Percentiles rank a stretch among this genome's conserved stretches.
Conservation (phyloP, 1,284 basidiomycete species). For the Moniliophthora roreri region DNA sequence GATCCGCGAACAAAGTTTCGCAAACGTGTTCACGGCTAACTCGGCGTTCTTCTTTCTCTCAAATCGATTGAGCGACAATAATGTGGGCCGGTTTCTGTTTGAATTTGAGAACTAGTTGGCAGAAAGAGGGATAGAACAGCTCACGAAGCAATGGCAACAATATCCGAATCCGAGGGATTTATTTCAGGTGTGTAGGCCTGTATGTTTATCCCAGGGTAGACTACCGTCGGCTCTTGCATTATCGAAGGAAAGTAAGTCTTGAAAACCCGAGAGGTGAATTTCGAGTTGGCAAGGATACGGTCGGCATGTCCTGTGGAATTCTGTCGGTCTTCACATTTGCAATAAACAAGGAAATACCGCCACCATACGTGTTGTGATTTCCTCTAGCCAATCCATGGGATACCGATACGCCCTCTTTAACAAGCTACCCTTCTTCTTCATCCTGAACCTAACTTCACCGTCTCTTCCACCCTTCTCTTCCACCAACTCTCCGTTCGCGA, state of each 20-base stretch:
- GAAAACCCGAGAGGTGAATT: conserved; percentile 86
- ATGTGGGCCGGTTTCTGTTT: conserved; percentile 66
- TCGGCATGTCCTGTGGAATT: conserved; percentile 73
- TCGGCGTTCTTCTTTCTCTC: conserved; percentile 93
- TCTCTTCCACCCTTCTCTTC: conserved; percentile 38
- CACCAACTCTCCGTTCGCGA: conserved; percentile 78
- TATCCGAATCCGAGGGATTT: conserved; percentile 46
- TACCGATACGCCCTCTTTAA: conserved; percentile 79
- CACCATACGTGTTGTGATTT: conserved; percentile 80
- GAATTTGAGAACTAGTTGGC: conserved; percentile 2
- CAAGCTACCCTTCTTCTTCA: conserved; percentile 41
- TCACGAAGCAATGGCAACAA: conserved; percentile 67
- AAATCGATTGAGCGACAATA: conserved; percentile 93
- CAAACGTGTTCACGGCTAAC: conserved; percentile 83
- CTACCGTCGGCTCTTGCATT: conserved; percentile 61
- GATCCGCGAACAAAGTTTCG: conserved; percentile 35
- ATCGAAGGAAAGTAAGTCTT: conserved; percentile 76
- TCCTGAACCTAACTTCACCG: conserved; percentile 3
- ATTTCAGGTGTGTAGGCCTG: conserved; percentile 58
- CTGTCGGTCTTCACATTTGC: conserved; percentile 1
- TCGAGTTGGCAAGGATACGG: conserved; percentile 88
- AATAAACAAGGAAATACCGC: background rate
- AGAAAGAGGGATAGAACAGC: conserved; percentile 26
- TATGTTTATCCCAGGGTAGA: conserved; percentile 92
- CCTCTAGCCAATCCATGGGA: conserved; percentile 91